These are phyloP conservation scores for Acanthamoeba lenticulata DNA, from an alignment of 208 protist species.

Conservation along the genomic window DNA sequence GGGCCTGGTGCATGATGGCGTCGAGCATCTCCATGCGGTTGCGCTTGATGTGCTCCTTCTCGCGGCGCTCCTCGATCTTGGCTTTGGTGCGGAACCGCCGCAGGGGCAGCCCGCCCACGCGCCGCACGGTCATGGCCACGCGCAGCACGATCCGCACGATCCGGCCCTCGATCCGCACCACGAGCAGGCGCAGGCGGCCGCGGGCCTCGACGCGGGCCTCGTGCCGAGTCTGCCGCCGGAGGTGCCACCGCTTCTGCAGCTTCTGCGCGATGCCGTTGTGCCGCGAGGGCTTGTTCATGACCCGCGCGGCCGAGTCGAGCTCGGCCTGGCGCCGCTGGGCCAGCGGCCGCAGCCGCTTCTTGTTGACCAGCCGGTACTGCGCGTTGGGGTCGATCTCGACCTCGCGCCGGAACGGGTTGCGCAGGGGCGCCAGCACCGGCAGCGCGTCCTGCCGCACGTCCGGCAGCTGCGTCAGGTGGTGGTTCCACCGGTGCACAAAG, in stretches of 20 bases:
- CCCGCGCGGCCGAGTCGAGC: background rate
- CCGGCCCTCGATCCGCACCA: background rate
- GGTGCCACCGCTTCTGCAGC: background rate
- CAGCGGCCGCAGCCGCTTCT: background rate
- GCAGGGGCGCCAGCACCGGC: conserved; percentile 5
- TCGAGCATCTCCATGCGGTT: conserved; percentile 38
- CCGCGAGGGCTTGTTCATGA: background rate
- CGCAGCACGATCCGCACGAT: background rate
- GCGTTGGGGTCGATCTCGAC: background rate
- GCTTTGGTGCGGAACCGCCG: background rate
- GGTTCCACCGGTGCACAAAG: conserved; percentile 61
- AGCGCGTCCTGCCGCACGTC: background rate
- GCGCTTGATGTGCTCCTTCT: conserved; percentile 25
- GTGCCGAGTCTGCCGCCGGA: background rate
- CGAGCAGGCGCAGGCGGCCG: background rate
- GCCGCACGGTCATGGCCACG: background rate
- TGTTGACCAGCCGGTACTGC: background rate
- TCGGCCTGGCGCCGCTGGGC: background rate
- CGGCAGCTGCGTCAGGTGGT: background rate
- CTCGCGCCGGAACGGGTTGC: background rate
- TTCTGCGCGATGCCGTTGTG: background rate
- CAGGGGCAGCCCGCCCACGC: background rate
- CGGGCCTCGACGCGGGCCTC: background rate
- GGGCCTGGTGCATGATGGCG: background rate
- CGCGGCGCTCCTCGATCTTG: conserved; percentile 3